A percentile compares a stretch with the other conserved stretches of the same genome.
These are phyloP conservation scores for Arachis monticola DNA, from an alignment of 331 rosid genomes.

Conservation along the genomic window DNA sequence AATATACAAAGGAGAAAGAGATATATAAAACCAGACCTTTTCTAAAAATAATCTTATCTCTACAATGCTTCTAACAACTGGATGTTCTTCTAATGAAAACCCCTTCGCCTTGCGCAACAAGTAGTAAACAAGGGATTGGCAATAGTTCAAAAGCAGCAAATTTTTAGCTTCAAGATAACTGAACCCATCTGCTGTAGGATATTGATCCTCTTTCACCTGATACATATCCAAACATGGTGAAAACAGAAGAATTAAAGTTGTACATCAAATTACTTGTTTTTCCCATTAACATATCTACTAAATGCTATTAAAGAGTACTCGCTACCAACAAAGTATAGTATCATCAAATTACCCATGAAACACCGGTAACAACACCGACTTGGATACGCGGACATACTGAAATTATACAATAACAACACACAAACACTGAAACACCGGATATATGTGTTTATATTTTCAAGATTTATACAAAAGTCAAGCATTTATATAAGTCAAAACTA, in stretches of 20 bases:
- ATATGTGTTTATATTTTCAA: no score
- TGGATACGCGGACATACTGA: no score
- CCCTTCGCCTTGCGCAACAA: slow-evolving; percentile 83
- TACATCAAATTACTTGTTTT: slow-evolving; percentile 12
- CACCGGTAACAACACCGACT: no score
- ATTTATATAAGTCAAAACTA: slow-evolving; percentile 15
- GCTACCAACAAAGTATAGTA: no score
- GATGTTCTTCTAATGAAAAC: slow-evolving; percentile 73
- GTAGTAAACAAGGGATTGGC: slow-evolving; percentile 85
- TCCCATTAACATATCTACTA: neutral
- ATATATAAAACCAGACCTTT: slow-evolving; percentile 59
- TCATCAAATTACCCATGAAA: no score
- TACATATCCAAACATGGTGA: slow-evolving; percentile 1
- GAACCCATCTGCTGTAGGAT: slow-evolving; percentile 75
- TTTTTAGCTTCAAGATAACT: slow-evolving; percentile 91
- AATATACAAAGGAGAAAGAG: slow-evolving; percentile 15
- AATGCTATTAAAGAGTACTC: no score
- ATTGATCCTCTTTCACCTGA: slow-evolving; percentile 73
- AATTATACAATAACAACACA: no score
- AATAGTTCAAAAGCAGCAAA: slow-evolving; percentile 76
- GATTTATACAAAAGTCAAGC: no score
- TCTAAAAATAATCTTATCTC: slow-evolving; percentile 84
- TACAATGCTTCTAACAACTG: slow-evolving; percentile 72
- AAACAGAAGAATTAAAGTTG: slow-evolving; percentile 10
- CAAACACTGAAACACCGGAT: no score